Conservation (phyloP, 2,329 filamentous ascomycete genomes). For the Claviceps pazoutovae region DNA sequence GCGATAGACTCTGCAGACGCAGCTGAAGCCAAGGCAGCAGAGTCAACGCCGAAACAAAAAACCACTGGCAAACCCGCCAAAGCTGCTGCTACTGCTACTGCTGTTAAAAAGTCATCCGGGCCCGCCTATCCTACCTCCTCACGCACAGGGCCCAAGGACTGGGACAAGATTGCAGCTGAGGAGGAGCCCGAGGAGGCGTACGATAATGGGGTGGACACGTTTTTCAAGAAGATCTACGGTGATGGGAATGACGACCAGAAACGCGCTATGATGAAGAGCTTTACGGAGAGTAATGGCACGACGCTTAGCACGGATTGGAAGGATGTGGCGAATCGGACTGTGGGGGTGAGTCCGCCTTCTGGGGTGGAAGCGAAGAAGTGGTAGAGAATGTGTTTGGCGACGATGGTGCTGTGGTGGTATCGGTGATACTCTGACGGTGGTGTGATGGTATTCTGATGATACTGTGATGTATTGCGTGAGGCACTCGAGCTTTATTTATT, state of each 20-base stretch:
- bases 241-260: constrained; percentile 63
- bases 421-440: neutral
- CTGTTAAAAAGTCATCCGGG: constrained; percentile 4
- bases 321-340: constrained; percentile 58
- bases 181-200: constrained; percentile 38
- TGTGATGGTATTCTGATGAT: too few species aligned
- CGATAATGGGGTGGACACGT: constrained; percentile 53
- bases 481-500: too few species aligned
- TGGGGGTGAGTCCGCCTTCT: constrained; percentile 61
- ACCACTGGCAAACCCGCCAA: neutral
- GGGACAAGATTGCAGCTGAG: constrained; percentile 59
- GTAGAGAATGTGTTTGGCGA: constrained; percentile 15
- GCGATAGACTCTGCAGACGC: neutral
- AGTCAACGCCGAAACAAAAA: neutral
- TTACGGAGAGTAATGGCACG: constrained; percentile 85
- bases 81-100: neutral
- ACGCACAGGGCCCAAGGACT: constrained; percentile 70
- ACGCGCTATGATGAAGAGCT: constrained; percentile 97
- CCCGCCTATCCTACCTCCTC: constrained; percentile 80
- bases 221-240: constrained; percentile 85
- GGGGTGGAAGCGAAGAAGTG: constrained; percentile 68
- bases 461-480: too few species aligned
- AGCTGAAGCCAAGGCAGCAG: neutral
- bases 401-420: too few species aligned
- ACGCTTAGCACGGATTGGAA: constrained; percentile 84